Evolutionary conservation across 352 stramenopile genomes (phyloP), one percentile per base, ranked within the genome.

Genomic region (Nothophytophthora sp.): DNA sequence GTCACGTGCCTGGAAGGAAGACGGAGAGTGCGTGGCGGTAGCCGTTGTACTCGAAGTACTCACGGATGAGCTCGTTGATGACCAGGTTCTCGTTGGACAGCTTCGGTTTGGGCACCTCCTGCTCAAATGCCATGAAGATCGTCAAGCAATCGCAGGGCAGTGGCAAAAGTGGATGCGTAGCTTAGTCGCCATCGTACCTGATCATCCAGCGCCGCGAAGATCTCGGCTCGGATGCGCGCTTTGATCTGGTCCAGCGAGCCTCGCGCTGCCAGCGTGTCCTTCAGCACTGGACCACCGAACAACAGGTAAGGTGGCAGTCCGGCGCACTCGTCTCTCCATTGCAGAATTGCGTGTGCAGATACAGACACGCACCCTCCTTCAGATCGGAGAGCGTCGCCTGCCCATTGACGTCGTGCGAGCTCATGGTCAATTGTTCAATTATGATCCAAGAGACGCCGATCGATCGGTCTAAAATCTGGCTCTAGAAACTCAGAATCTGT

Each of bases 1-100:
- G n/a, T n/a, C n/a, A n/a, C 55, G 10, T 16, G 87, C 80, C 87
- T 38, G 83, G 70, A 0, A 91, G 40, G 30, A 97, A 95, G 16
- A 97, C 87, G 5, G 88, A 96, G 23, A 96, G 73, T 0, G 87
- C 73, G 40, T 96, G 83, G 7, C 76, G 61, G 57, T 98, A 98
- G n/a, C 88, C 86, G 48, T 98, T 98, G 72, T 96, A 98, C 41
- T 91, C 74, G 9, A 98, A 65, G 60, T 98, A 98, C 37, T 98
- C 93, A 6, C 88, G 76, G 41, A 98, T 95, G 18, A 98, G 70
- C 70, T 98, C 91, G 55, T 98, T 98, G 49, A 98, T 95, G 37
- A 98, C 63, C 34, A 98, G 69, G 60, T 97, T 98, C 37, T 98
- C 91, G 55, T 95, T 97, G 16, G 83, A 95, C 1, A 97, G 62